phyloP scores from a whole-genome alignment of 768 basidiomycete species.

The Termitomyces sp. region DNA sequence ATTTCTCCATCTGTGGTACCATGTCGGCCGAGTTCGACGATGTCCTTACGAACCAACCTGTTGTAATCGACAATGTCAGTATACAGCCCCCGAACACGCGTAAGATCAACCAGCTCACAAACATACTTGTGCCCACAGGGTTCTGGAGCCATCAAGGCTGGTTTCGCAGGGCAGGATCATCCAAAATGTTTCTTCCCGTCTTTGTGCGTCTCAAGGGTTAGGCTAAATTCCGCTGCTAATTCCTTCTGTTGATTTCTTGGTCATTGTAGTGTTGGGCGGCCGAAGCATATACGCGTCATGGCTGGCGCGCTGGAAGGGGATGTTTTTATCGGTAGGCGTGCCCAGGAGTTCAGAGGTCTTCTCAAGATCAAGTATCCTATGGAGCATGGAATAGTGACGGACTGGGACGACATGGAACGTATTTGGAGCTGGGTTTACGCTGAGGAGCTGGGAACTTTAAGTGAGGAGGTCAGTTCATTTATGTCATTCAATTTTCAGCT shows the following conservation, averaged over 20 bases:
- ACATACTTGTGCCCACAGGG: slow-evolving; percentile 50
- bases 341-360: slow-evolving; percentile 93
- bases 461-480: slow-evolving; percentile 77
- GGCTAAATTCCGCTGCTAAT: slow-evolving; percentile 19
- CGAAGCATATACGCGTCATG: slow-evolving; percentile 98
- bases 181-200: slow-evolving; percentile 99
- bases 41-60: slow-evolving; percentile 96
- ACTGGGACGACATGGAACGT: slow-evolving; percentile 99
- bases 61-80: slow-evolving; percentile 96
- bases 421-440: slow-evolving; percentile 99
- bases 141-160: slow-evolving; percentile 97
- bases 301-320: slow-evolving; percentile 96
- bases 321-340: slow-evolving; percentile 90
- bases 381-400: slow-evolving; percentile 97
- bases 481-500: slow-evolving; percentile 9
- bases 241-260: slow-evolving; percentile 20
- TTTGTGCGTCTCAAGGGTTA: slow-evolving; percentile 68
- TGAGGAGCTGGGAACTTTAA: slow-evolving; percentile 90
- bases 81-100: slow-evolving; percentile 8
- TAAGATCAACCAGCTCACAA: slow-evolving; percentile 15
- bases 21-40: slow-evolving; percentile 91
- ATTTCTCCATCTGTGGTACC: slow-evolving; percentile 10
- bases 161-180: slow-evolving; percentile 98
- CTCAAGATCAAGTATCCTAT: slow-evolving; percentile 99
- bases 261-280: slow-evolving; percentile 76